Evolutionary conservation across 2,329 filamentous ascomycete genomes (phyloP), one percentile per base, ranked within the genome.

Genomic region (Polytolypa hystricis): DNA sequence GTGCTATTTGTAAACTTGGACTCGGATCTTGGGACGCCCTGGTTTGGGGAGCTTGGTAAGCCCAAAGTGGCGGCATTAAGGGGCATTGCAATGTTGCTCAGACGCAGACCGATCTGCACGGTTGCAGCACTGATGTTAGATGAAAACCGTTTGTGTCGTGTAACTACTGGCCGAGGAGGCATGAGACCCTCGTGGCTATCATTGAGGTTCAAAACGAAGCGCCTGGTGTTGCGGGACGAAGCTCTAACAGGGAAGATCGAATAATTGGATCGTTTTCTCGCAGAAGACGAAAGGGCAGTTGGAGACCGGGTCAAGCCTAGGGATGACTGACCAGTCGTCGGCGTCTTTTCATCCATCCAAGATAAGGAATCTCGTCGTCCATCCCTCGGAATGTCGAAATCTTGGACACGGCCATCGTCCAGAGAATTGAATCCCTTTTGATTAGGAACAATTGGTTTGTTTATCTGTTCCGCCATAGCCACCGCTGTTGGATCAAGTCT

Each of bases 91-190:
- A 43, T 34, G 26, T 47, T 45, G 38, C 49, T 51, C 4, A 53
- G 40, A n/a, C 50, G 42, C 2, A 52, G 42, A 11, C 50, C 50
- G 30, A 53, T 53, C 29, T 51, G 50, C 3, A 53, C 50, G 10
- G 50, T 51, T 8, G 47, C 46, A 31, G 39, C 34, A 34, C 46
- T 51, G 12, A 47, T 35, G 23, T 49, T 42, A 1, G 48, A 52
- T 4, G 43, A 45, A 32, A 47, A 40, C 7, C 47, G 46, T 16
- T 43, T 41, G 34, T 52, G 48, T 4, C 34, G 30, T 12, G 42
- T 29, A 31, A 46, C 48, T 12, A 39, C 28, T 25, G 45, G 39
- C 29, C 35, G 39, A 19, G 48, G 47, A 8, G 47, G 47, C 15
- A 46, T 35, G 4, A 39, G 20, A 26, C 37, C 29, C 8, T 44